Evolutionary conservation across 2,329 filamentous ascomycete genomes (phyloP).

Genomic region (Botrytis medusae): DNA sequence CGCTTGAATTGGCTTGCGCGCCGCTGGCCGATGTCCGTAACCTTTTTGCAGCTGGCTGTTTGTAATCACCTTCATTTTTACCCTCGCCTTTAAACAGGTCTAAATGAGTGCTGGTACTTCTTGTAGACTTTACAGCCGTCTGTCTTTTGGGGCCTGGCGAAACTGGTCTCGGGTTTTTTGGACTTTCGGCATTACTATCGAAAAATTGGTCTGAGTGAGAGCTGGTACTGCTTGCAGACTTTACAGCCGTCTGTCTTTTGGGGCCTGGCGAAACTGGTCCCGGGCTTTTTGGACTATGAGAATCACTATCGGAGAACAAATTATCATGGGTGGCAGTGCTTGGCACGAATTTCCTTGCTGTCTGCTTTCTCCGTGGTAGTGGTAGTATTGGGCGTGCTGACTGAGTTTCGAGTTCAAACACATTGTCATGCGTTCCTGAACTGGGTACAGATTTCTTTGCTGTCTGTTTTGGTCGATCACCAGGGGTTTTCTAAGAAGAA

Average conservation of each 20-base stretch:
- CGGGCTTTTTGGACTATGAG: not conserved
- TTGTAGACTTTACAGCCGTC: slow-evolving; percentile 20
- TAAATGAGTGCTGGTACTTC: not conserved
- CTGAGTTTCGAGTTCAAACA: slow-evolving; percentile 1
- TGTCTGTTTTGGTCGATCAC: slow-evolving; percentile 21
- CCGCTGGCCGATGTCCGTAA: not conserved
- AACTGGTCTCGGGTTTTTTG: not conserved
- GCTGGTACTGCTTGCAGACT: too few relatives aligned
- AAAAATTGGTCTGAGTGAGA: not conserved
- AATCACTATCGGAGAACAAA: not conserved
- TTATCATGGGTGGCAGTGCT: not conserved
- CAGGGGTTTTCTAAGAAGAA: not conserved
- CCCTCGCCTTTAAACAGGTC: not conserved
- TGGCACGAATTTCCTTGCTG: slow-evolving; percentile 15
- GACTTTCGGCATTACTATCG: not conserved
- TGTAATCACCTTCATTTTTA: not conserved
- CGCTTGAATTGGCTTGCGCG: not conserved
- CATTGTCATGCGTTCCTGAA: slow-evolving; percentile 9
- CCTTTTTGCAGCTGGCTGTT: not conserved
- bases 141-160: slow-evolving; percentile 1
- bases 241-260: too few relatives aligned
- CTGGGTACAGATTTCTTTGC: slow-evolving; percentile 20
- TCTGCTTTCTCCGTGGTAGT: slow-evolving; percentile 18
- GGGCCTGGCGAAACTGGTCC: too few relatives aligned
- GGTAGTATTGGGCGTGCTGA: slow-evolving; percentile 3